Conservation (phyloP, 345 rosid genomes). For the Garcia nutans region DNA sequence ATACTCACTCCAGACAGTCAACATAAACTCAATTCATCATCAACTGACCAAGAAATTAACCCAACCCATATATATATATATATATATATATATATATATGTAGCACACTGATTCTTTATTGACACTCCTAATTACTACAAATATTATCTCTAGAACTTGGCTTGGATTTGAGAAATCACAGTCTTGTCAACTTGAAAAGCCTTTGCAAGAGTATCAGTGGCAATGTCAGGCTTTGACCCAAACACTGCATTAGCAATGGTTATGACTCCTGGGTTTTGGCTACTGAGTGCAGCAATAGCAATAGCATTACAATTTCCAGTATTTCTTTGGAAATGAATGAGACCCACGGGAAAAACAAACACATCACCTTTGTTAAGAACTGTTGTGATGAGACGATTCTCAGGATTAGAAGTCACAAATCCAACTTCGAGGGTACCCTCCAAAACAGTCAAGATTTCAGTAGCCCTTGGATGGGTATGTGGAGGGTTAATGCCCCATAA, state of each 20-base stretch:
- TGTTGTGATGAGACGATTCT: background rate
- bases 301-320: background rate
- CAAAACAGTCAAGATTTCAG: conserved; percentile 1
- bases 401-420: conserved; percentile 3
- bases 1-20: too few species aligned
- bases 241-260: background rate
- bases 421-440: conserved; percentile 2
- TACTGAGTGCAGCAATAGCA: background rate
- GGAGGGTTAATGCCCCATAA: conserved; percentile 11
- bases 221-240: background rate
- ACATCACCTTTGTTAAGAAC: background rate
- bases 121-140: background rate
- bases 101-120: too few species aligned
- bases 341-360: background rate
- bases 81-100: too few species aligned
- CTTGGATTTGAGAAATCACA: background rate
- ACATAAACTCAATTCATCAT: too few species aligned
- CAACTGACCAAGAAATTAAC: too few species aligned
- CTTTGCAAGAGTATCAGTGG: background rate
- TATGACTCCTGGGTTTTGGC: background rate
- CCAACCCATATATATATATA: too few species aligned
- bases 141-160: too few species aligned
- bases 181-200: conserved; percentile 2
- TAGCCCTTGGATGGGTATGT: conserved; percentile 4
- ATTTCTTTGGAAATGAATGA: background rate